Evolutionary conservation across 192 early-diverging fungal species (phyloP).

Genomic region (Podila verticillata): DNA sequence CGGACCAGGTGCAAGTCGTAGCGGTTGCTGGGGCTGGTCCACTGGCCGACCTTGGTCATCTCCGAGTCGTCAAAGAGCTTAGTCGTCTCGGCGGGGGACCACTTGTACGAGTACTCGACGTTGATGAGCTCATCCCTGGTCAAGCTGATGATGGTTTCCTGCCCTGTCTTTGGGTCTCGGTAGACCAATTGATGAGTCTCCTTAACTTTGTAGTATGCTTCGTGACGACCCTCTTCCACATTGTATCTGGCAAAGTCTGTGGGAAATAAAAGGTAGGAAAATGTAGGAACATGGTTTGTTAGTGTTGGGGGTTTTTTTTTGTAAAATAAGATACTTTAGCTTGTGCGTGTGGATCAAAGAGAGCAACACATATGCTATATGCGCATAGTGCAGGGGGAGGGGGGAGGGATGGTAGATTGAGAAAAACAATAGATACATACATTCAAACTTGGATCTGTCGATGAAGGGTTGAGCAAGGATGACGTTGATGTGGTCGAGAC

Average conservation of each 20-base stretch:
- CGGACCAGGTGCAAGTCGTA: conserved; percentile 68
- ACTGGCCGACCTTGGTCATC: conserved; percentile 58
- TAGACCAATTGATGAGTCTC: conserved; percentile 61
- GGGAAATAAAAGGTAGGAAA: neutral
- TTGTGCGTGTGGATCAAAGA: too few species aligned
- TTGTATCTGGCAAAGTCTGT: conserved; percentile 77
- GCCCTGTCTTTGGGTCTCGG: conserved; percentile 5
- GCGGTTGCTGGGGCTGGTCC: conserved; percentile 61
- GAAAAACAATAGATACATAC: neutral
- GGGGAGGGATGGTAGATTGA: too few species aligned
- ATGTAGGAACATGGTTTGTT: neutral
- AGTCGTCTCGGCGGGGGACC: conserved; percentile 62
- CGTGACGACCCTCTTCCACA: conserved; percentile 75
- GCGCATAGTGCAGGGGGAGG: too few species aligned
- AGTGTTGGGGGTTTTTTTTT: too few species aligned
- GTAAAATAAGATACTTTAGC: too few species aligned
- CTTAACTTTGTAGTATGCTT: conserved; percentile 78
- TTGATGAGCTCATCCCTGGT: conserved; percentile 84
- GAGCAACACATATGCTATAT: too few species aligned
- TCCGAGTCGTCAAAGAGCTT: conserved; percentile 58
- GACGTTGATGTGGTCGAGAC: conserved; percentile 78
- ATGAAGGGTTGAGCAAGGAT: conserved; percentile 72
- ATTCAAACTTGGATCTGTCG: conserved; percentile 72
- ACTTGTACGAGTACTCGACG: conserved; percentile 93
- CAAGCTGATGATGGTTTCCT: conserved; percentile 34